Base-by-base conservation (phyloP, 2,329 filamentous ascomycete genomes). In the Stagonosporopsis cucurbitacearum region DNA sequence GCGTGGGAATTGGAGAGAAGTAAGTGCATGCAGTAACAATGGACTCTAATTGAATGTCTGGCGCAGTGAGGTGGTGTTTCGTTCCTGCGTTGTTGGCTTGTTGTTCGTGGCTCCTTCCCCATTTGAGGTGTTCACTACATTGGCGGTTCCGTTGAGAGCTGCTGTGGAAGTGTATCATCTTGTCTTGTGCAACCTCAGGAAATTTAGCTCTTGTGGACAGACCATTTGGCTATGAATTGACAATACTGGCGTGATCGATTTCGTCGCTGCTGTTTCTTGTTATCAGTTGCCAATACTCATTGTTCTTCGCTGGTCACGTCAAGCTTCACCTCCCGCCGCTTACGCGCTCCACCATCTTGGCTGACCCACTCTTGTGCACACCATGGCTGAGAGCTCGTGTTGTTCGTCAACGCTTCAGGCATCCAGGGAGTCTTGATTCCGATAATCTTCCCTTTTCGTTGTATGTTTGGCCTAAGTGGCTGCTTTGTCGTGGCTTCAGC, bases 251-350 rank as follows among this genome's bases (percentile, higher is more conserved):
- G 30, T 13, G n/a, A 15, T 15, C n/a, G 13, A 13, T 45, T 22
- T 17, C 2, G 12, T 19, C 15, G 12, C n/a, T 33, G 5, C 17
- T n/a, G 17, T 37, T 17, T 37, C 8, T 20, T 20, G 22, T 8
- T 39, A 20, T 42, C 5, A 33, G 28, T 22, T 6, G 36, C 5
- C 6, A n/a, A n/a, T 30, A 15, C 40, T n/a, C 35, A 17, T 32
- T 40, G 19, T n/a, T 35, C 13, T 26, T 33, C 17, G 48, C 40
- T 44, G 30, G 40, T 40, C 23, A 19, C 19, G 33, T 28, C 47
- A 56, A 56, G 53, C 53, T 47, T 56, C 47, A 32, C 23, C 19
- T 23, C n/a, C 47, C 30, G 37, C 28, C 17, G 42, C 47, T 55
- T 50, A 19, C 33, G 33, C 32, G 20, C 15, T 50, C 23, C 17